Evolutionary conservation across 768 basidiomycete genomes (phyloP), one percentile per base, ranked within the genome.

Genomic region (Phlegmacium glaucopus): DNA sequence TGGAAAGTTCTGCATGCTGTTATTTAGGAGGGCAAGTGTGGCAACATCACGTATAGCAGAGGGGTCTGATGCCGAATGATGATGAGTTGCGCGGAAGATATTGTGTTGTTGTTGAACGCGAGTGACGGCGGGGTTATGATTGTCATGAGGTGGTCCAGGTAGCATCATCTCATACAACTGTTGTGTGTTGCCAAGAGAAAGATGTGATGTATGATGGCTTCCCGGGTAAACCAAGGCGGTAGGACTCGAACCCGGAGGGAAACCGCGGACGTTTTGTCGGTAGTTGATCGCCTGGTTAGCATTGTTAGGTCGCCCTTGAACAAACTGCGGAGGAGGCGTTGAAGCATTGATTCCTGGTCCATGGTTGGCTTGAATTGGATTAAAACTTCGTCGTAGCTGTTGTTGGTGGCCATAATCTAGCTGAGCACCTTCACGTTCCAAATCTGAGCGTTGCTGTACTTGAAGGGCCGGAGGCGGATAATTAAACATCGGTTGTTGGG

Each of bases 161-260:
- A 81, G 67, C 78, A 90, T 86, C 83, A 88, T 86, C 58, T 89
- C 87, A 57, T 89, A 90, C 44, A 89, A 58, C 57, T 88, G 87
- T 56, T 89, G 87, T 25, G 86, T 77, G 58, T 78, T 86, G 49
- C 83, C 85, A 44, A 89, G 69, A 9, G 86, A 83, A 46, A 88
- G 74, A 52, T 86, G 83, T 12, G 82, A 70, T n/a, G 80, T 76
- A 57, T 85, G 82, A 32, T 72, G 70, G 35, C 66, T 67, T n/a
- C 66, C 66, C 18, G 73, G 63, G 58, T 82, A 85, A 48, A 68
- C 72, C 52, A 85, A 70, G 45, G 72, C 67, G 10, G 77, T 72
- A 11, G 80, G 77, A 45, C 71, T 82, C 9, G 79, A 75, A 34
- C 67, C 68, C 51, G 78, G 76, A 47, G 78, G 77, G 61, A 80